phyloP scores from a whole-genome alignment of 2,329 filamentous ascomycete genomes.

The Fusarium sp. region DNA sequence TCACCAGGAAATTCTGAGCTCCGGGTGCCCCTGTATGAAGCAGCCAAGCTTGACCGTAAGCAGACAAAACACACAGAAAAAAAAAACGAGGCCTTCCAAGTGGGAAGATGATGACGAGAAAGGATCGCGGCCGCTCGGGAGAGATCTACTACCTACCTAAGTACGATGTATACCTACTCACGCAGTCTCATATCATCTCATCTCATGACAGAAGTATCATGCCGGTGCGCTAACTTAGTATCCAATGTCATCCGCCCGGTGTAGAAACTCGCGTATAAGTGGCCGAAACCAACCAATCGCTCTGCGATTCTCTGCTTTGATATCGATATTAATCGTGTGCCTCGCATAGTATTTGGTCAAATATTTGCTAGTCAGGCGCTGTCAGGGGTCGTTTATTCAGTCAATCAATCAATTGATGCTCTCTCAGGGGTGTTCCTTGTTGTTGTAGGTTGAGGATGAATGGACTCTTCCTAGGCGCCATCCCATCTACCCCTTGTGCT shows the following conservation, averaged over 20 bases:
- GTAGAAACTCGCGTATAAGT: constrained; percentile 8
- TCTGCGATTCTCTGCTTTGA: constrained; percentile 8
- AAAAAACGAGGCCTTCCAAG: constrained; percentile 34
- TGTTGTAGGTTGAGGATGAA: neutral
- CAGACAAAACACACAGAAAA: neutral
- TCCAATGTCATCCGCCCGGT: constrained; percentile 16
- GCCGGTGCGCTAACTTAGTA: constrained; percentile 5
- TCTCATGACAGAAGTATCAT: constrained; percentile 34
- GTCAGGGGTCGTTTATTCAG: constrained; percentile 13
- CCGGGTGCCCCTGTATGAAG: constrained; percentile 11
- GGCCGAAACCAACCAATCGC: constrained; percentile 33
- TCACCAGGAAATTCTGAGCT: neutral
- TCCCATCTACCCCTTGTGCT: constrained; percentile 31
- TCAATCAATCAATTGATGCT: constrained; percentile 1
- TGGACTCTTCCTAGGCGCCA: constrained; percentile 19
- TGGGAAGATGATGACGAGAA: constrained; percentile 27
- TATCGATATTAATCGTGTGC: neutral
- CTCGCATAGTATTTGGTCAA: constrained; percentile 26
- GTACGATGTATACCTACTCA: neutral
- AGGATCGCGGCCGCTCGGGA: constrained; percentile 17
- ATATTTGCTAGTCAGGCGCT: constrained; percentile 41
- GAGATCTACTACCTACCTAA: constrained; percentile 1
- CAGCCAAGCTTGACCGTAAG: neutral
- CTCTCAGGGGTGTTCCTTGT: constrained; percentile 13
- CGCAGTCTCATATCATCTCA: neutral